A percentile compares a stretch with the other conserved stretches of the same genome.
Conservation (phyloP, 208 protist genomes). For the Angomonas ambiguus region DNA sequence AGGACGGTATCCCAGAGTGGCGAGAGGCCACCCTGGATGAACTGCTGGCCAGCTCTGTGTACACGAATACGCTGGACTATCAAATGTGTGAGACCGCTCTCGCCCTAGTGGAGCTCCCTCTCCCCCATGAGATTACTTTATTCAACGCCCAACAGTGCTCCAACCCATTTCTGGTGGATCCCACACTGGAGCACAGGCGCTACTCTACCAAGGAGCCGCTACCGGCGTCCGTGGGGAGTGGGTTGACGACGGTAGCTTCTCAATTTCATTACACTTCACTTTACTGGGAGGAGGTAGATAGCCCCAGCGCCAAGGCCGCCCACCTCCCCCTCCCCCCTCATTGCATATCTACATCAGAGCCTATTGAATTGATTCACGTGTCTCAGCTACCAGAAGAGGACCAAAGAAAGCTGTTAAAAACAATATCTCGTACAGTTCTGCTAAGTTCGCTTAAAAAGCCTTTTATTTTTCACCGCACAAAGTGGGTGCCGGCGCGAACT, state of each 20-base stretch:
- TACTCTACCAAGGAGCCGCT: constrained; percentile 27
- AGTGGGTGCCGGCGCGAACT: constrained; percentile 21
- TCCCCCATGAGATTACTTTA: constrained; percentile 13
- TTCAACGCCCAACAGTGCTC: constrained; percentile 76
- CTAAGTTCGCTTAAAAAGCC: constrained; percentile 26
- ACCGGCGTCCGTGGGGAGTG: constrained; percentile 25
- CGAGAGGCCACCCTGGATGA: constrained; percentile 21
- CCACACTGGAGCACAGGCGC: constrained; percentile 38
- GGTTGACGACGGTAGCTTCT: constrained; percentile 67
- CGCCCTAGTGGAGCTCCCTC: background rate
- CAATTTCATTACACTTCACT: constrained; percentile 76
- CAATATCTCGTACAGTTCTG: constrained; percentile 32
- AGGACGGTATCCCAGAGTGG: constrained; percentile 18
- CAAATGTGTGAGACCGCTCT: background rate
- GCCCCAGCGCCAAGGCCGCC: background rate
- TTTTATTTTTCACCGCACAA: constrained; percentile 25
- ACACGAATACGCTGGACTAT: constrained; percentile 23
- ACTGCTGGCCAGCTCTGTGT: constrained; percentile 18
- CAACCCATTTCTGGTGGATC: constrained; percentile 74
- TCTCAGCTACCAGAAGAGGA: constrained; percentile 31
- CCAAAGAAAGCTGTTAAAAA: constrained; percentile 29
- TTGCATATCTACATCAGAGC: constrained; percentile 24
- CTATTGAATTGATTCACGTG: constrained; percentile 50
- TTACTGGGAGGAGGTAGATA: constrained; percentile 40
- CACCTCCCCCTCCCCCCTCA: constrained; percentile 20